These are phyloP conservation scores for Esteya vermicola DNA, from an alignment of 2,329 filamentous ascomycete species.

Conservation along the genomic window DNA sequence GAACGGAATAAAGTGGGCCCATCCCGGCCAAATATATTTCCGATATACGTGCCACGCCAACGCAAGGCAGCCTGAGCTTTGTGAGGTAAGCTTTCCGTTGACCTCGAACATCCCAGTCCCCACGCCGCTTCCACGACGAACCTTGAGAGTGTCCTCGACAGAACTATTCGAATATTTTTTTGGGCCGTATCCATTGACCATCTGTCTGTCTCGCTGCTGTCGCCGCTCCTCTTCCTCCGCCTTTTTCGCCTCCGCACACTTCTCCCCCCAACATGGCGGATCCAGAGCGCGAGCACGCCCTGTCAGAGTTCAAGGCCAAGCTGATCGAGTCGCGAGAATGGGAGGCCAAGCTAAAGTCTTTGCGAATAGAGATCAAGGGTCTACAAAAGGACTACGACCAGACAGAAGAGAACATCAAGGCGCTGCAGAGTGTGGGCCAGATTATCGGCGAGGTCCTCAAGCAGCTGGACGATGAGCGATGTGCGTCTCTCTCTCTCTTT, in stretches of 20 bases:
- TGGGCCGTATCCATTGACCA: background rate
- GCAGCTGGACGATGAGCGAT: constrained; percentile 97
- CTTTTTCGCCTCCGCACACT: background rate
- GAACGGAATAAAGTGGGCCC: background rate
- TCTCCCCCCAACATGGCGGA: constrained; percentile 21
- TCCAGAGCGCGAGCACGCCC: constrained; percentile 51
- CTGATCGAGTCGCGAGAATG: constrained; percentile 93
- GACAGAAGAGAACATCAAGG: constrained; percentile 99
- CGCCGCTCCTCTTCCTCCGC: background rate
- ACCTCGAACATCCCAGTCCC: too few species aligned
- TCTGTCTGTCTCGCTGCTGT: background rate
- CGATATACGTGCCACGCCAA: constrained; percentile 1
- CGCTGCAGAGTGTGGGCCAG: constrained; percentile 94
- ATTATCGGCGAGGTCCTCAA: constrained; percentile 99
- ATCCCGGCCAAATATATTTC: constrained; percentile 4
- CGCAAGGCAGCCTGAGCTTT: constrained; percentile 23
- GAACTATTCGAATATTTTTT: too few species aligned
- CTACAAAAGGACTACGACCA: constrained; percentile 90
- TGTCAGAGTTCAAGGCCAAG: constrained; percentile 65
- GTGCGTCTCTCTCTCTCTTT: constrained; percentile 37
- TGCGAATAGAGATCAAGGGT: constrained; percentile 92
- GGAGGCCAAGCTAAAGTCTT: constrained; percentile 91
- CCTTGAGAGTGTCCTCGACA: too few species aligned
- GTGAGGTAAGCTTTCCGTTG: constrained; percentile 22
- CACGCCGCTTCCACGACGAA: too few species aligned